These are phyloP conservation scores for Phlegmacium glaucopus DNA, from an alignment of 768 basidiomycete species.

Conservation along the genomic window DNA sequence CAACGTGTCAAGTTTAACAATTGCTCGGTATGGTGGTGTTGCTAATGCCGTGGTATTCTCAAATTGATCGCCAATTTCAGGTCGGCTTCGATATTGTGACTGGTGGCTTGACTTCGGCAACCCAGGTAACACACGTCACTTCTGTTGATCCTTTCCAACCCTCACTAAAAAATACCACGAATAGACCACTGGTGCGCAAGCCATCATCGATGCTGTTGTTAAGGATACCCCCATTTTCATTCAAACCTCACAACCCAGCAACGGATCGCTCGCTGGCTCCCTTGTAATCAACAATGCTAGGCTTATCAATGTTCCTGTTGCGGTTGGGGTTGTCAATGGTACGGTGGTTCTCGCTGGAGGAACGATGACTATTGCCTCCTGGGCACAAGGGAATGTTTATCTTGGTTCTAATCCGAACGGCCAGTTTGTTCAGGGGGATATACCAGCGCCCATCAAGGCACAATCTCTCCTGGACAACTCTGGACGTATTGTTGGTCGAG, in stretches of 20 bases:
- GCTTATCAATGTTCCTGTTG: conserved; percentile 56
- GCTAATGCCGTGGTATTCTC: too few relatives aligned
- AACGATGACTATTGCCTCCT: conserved; percentile 54
- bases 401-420: conserved; percentile 41
- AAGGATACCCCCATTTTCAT: conserved; percentile 62
- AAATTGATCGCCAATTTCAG: background rate
- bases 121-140: too few relatives aligned
- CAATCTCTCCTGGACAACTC: conserved; percentile 47
- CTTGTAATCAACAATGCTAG: conserved; percentile 61
- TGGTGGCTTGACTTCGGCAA: conserved; percentile 34
- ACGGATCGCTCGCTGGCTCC: conserved; percentile 49
- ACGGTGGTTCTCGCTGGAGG: conserved; percentile 57
- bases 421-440: conserved; percentile 46
- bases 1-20: conserved; percentile 26
- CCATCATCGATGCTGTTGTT: conserved; percentile 63
- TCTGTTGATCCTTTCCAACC: too few relatives aligned
- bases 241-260: conserved; percentile 46
- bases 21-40: conserved; percentile 8
- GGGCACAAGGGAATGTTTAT: conserved; percentile 78
- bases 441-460: conserved; percentile 50
- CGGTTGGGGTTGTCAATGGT: conserved; percentile 55
- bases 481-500: conserved; percentile 59
- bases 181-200: conserved; percentile 56
- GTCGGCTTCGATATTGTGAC: conserved; percentile 46
- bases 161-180: too few relatives aligned